Base-by-base conservation (phyloP, 1,139 yeast genomes). In the Geotrichum candidum region DNA sequence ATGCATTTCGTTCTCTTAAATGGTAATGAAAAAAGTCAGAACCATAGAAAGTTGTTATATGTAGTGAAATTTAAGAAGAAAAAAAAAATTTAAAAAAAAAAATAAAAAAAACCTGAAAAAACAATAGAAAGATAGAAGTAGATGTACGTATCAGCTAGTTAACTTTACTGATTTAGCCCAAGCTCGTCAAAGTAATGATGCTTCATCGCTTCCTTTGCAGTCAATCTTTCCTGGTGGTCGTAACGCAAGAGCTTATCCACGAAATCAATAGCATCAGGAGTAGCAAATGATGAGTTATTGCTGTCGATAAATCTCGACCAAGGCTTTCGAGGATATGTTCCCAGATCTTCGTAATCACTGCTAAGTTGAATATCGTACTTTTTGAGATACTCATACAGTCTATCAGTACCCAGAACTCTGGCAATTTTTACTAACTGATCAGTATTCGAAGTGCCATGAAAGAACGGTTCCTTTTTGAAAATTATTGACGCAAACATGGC, bases 401-500 rank as follows among this genome's bases (percentile, higher is more conserved):
- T 91, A 62, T 87, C 90, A 2, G 96, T 88, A 18, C 98, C 98
- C 68, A 92, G 78, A 0, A 92, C 96, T 65, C 94, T 81, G 1
- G 91, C 96, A 66, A 92, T 92, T 73, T 92, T 95, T 53, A 92
- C 94, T 69, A 92, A 79, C 75, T 92, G 98, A 75, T 92, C 97
- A 55, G 92, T 90, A 73, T 92, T 92, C 54, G 96, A 89, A 67
- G 88, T 90, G 38, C 98, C 98, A 72, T 91, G 96, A 80, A 92
- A 92, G 70, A 92, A 90, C 1, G 98, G 98, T 71, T 92, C 98
- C 74, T 89, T 90, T 73, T 88, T 87, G 76, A 92, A 92, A n/a
- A 91, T 87, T 82, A 92, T 89, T 18, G 96, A 87, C n/a, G 97
- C 98, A 66, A 92, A 78, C 95, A 90, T 90, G 64, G 97, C 95